Percentiles rank a stretch among this genome's conserved stretches.
phyloP scores from a whole-genome alignment of 495 filamentous ascomycete species.

The Cudoniella acicularis region DNA sequence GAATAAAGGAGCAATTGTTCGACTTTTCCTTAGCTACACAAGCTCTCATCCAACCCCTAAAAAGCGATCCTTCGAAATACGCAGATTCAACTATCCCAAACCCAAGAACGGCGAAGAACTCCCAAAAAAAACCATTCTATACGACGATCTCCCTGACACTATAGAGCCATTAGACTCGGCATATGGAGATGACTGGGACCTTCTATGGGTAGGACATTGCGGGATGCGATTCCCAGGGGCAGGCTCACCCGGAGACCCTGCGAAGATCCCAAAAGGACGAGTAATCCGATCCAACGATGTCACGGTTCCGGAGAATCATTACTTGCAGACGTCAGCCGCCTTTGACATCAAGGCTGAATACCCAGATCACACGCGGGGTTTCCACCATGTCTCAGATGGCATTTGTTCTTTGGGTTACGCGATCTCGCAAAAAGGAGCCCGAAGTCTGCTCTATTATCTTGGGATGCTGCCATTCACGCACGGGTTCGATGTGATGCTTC shows the following conservation, averaged over 20 bases:
- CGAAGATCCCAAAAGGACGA: conserved; percentile 23
- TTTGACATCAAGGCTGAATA: not conserved
- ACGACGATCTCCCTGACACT: not conserved
- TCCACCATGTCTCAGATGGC: conserved; percentile 2
- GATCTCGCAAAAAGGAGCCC: conserved; percentile 25
- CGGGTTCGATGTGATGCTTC: conserved; percentile 57
- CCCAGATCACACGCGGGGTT: conserved; percentile 1
- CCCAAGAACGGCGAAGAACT: not conserved
- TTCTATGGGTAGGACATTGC: conserved; percentile 56
- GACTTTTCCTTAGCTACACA: conserved; percentile 26
- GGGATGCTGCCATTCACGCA: conserved; percentile 57
- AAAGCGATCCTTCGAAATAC: conserved; percentile 10
- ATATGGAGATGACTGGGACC: conserved; percentile 57
- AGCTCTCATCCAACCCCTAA: conserved; percentile 10
- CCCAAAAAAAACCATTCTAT: not conserved
- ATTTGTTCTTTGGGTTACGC: conserved; percentile 1
- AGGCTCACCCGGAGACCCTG: conserved; percentile 6
- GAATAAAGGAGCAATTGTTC: conserved; percentile 34
- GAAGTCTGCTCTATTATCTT: conserved; percentile 54
- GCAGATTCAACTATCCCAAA: conserved; percentile 22
- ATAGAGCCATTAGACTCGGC: conserved; percentile 32
- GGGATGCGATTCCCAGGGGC: conserved; percentile 28
- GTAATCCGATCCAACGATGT: conserved; percentile 23
- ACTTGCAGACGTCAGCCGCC: conserved; percentile 4
- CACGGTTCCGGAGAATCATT: conserved; percentile 28